Base-by-base conservation (phyloP, 2,329 filamentous ascomycete genomes). In the Nemania serpens region DNA sequence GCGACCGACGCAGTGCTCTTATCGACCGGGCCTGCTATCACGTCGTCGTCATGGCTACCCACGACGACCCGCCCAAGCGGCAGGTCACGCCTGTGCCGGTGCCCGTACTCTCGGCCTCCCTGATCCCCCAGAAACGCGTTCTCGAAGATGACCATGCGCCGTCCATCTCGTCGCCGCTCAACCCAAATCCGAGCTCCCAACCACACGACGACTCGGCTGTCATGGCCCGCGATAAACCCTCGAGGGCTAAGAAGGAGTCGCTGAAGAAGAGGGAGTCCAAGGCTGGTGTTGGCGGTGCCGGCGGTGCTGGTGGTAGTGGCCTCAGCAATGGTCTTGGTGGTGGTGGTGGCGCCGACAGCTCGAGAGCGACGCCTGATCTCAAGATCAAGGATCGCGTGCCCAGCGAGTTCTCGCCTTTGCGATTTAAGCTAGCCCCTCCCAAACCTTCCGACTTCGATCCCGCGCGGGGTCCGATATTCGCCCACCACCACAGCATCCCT, bases 81-180 rank as follows among this genome's bases (percentile, higher is more conserved):
- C 71, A 72, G 66, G 64, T 71, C 22, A 72, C 71, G 9, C 72
- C 72, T n/a, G 62, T 72, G 9, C 69, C 71, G 6, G 51, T 61
- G 13, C 70, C 69, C 33, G 49, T 66, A 12, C 58, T 72, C 77
- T 66, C 83, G 13, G 55, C 67, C 74, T 76, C 81, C 52, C 80
- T 81, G 10, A 77, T 88, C 22, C 85, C 87, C 3, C 83, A 88
- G 71, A 90, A 90, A 70, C 86, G 88, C 61, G 78, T 80, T 20
- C 80, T 89, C 33, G 88, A 90, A 62, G 88, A 91, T 69, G 86
- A 86, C 71, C 87, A 93, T 74, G 83, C 83, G 62, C 90, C 90
- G 4, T 82, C 87, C 12, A 81, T 92, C 1, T 86, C 90, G 2
- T 93, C 90, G 11, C 90, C 90, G 29, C 83, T 93, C 63, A 93